Conservation (phyloP, 768 basidiomycete genomes). For the Lentinula detonsa region DNA sequence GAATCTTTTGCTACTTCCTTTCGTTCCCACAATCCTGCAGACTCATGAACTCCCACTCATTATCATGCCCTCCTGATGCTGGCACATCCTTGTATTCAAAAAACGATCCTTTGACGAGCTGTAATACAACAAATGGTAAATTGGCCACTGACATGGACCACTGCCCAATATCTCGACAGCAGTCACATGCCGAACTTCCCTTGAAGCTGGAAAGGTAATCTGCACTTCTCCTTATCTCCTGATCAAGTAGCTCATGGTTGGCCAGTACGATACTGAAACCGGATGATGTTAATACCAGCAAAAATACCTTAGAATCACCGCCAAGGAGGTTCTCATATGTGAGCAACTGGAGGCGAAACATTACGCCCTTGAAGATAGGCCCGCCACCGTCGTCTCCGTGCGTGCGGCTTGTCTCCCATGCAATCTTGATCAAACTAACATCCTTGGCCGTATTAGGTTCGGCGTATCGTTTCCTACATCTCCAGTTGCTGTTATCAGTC, state of each 20-base stretch:
- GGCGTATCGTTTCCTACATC: slow-evolving; percentile 1
- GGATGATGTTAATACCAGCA: not conserved
- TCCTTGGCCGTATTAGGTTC: not conserved
- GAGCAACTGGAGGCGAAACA: not conserved
- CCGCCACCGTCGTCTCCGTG: slow-evolving; percentile 4
- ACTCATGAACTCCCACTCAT: not conserved
- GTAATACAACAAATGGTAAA: not conserved
- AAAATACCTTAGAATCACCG: not conserved
- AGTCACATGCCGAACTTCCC: not conserved
- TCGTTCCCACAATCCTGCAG: not conserved
- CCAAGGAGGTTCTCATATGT: not conserved
- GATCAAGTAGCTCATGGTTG: not conserved
- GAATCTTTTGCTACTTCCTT: not conserved
- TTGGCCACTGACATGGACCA: not conserved
- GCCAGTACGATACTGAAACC: not conserved
- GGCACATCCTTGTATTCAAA: not conserved
- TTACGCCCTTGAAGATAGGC: not conserved
- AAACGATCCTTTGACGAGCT: too few relatives aligned
- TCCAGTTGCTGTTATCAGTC: slow-evolving; percentile 1
- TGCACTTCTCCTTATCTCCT: not conserved
- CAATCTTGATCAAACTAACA: not conserved
- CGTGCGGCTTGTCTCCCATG: not conserved
- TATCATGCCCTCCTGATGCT: not conserved
- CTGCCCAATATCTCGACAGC: not conserved
- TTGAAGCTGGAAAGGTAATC: not conserved